phyloP scores from a whole-genome alignment of 2,329 filamentous ascomycete species.

The Phaeosphaeria sp. region DNA sequence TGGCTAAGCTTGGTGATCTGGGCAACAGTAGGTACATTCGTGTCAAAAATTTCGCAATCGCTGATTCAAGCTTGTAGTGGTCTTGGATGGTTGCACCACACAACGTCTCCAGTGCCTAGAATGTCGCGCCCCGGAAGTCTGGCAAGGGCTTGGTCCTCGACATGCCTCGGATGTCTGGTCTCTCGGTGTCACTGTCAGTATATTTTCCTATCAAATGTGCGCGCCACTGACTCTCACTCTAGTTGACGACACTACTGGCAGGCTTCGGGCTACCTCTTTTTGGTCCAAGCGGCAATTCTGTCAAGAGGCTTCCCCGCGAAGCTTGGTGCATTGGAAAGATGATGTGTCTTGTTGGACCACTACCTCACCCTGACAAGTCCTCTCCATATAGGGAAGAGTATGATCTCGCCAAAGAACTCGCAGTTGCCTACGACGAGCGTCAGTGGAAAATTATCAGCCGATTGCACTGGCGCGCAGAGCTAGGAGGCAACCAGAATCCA shows the following conservation, averaged over 20 bases:
- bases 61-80: neutral
- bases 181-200: conserved; percentile 24
- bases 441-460: conserved; percentile 7
- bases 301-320: conserved; percentile 19
- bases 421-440: neutral
- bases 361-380: conserved; percentile 15
- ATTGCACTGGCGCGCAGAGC: conserved; percentile 8
- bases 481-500: conserved; percentile 8
- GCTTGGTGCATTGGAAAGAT: conserved; percentile 32
- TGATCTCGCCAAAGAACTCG: conserved; percentile 7
- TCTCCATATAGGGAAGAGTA: conserved; percentile 12
- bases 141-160: conserved; percentile 15
- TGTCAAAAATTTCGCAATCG: neutral
- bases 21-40: conserved; percentile 17
- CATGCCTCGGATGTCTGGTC: conserved; percentile 32
- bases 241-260: conserved; percentile 17
- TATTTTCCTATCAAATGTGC: neutral
- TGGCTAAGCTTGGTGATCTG: conserved; percentile 27
- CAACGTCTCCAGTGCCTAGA: conserved; percentile 7
- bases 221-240: conserved; percentile 6
- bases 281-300: conserved; percentile 21
- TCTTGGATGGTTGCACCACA: conserved; percentile 4
- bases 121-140: conserved; percentile 10
- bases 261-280: conserved; percentile 20
- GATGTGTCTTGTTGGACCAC: conserved; percentile 20